phyloP scores from a whole-genome alignment of 2,329 filamentous ascomycete species.

The Aureobasidium lini region DNA sequence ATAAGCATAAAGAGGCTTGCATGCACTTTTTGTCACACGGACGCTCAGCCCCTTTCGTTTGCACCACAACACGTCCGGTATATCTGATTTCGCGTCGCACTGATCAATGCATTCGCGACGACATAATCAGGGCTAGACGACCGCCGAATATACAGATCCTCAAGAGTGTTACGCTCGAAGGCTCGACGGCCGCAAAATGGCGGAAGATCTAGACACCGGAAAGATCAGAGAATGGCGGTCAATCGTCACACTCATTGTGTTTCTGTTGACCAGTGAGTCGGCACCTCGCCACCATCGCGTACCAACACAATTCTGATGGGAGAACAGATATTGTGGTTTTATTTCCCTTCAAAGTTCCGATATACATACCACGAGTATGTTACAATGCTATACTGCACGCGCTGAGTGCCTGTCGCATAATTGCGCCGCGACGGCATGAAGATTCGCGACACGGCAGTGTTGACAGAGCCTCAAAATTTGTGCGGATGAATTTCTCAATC shows the following conservation, averaged over 20 bases:
- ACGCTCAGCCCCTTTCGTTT: neutral
- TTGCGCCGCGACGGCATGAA: slow-evolving; percentile 35
- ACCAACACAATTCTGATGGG: neutral
- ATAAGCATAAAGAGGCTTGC: slow-evolving; percentile 1
- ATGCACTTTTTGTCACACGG: neutral
- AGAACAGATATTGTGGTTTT: slow-evolving; percentile 58
- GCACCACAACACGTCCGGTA: neutral
- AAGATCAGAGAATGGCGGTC: slow-evolving; percentile 60
- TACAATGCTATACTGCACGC: slow-evolving; percentile 38
- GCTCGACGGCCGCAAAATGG: slow-evolving; percentile 19
- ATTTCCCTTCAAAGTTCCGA: slow-evolving; percentile 59
- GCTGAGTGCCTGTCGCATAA: slow-evolving; percentile 45
- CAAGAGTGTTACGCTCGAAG: neutral
- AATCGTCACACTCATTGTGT: slow-evolving; percentile 62
- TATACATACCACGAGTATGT: slow-evolving; percentile 50
- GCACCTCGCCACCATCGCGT: neutral
- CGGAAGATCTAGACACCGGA: slow-evolving; percentile 40
- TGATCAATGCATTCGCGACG: neutral
- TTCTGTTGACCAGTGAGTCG: slow-evolving; percentile 61
- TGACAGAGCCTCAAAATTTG: slow-evolving; percentile 32
- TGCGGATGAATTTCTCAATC: slow-evolving; percentile 53
- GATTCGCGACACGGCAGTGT: slow-evolving; percentile 18
- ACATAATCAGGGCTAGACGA: neutral
- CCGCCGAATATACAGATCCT: neutral
- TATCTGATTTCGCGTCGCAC: neutral